Evolutionary conservation across 2,329 filamentous ascomycete species (phyloP).

Genomic region (Rhynchosporium graminicola): DNA sequence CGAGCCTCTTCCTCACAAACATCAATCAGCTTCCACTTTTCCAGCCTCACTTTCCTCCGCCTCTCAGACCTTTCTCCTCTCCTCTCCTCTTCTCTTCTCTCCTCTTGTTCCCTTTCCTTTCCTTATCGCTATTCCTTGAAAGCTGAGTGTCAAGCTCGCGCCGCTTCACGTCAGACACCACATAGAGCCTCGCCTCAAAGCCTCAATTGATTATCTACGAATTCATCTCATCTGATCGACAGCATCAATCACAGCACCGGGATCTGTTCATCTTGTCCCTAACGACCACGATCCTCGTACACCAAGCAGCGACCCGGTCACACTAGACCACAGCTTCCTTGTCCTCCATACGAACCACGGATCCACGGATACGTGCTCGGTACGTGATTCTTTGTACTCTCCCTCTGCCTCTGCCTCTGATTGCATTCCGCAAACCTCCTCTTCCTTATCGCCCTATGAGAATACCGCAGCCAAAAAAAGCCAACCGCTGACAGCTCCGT

Average conservation of each 20-base stretch:
- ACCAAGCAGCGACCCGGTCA: conserved; percentile 23
- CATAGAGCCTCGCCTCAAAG: neutral
- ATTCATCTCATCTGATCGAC: conserved; percentile 15
- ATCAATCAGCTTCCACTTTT: neutral
- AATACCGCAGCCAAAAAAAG: conserved; percentile 17
- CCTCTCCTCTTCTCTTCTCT: neutral
- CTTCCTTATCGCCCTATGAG: conserved; percentile 32
- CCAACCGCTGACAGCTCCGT: conserved; percentile 22
- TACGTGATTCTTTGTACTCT: conserved; percentile 17
- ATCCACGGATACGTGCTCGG: conserved; percentile 18
- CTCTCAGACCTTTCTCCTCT: conserved; percentile 4
- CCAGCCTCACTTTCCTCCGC: neutral
- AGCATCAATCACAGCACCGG: neutral
- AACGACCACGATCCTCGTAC: neutral
- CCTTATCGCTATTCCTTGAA: conserved; percentile 15
- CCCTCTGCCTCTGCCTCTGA: conserved; percentile 10
- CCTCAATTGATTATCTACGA: conserved; percentile 3
- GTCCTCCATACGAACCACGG: neutral
- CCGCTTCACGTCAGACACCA: conserved; percentile 16
- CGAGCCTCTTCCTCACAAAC: neutral
- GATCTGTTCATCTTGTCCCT: conserved; percentile 2
- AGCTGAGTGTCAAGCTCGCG: neutral
- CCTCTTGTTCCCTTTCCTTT: conserved; percentile 7
- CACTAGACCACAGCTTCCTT: conserved; percentile 7
- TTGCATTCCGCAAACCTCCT: conserved; percentile 22